These are phyloP conservation scores for Yarrowia alimentaria DNA, from an alignment of 805 yeast species.

Conservation along the genomic window DNA sequence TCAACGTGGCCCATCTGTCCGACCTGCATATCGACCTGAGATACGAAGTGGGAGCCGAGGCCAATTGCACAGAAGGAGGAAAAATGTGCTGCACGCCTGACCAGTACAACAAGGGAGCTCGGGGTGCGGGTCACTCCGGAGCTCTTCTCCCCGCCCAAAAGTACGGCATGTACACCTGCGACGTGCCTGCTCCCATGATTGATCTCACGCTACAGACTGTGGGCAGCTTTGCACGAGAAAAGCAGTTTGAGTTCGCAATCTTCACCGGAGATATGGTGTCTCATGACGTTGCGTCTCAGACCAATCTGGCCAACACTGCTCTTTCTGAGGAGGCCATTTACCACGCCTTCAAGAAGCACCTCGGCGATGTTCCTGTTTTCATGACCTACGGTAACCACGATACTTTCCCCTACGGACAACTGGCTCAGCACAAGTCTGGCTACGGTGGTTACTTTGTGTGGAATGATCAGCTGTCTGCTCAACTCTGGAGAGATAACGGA, in stretches of 20 bases:
- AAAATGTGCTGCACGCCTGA: slow-evolving; percentile 54
- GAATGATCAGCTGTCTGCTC: slow-evolving; percentile 50
- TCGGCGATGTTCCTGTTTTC: slow-evolving; percentile 55
- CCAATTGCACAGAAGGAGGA: slow-evolving; percentile 44
- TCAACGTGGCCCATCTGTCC: slow-evolving; percentile 63
- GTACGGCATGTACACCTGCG: slow-evolving; percentile 64
- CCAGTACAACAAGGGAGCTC: slow-evolving; percentile 25
- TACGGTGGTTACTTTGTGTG: slow-evolving; percentile 45
- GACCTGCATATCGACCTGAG: slow-evolving; percentile 62
- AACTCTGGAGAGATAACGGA: slow-evolving; percentile 48
- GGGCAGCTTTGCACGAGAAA: slow-evolving; percentile 40
- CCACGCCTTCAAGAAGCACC: slow-evolving; percentile 51
- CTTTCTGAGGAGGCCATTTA: slow-evolving; percentile 53
- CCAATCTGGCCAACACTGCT: slow-evolving; percentile 49
- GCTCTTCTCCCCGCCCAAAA: slow-evolving; percentile 54
- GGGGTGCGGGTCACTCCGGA: neutral
- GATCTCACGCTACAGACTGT: slow-evolving; percentile 55
- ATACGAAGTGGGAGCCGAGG: slow-evolving; percentile 48
- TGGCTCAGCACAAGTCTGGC: slow-evolving; percentile 54
- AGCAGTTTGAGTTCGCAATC: slow-evolving; percentile 56
- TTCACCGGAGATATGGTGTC: slow-evolving; percentile 77
- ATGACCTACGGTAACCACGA: slow-evolving; percentile 72
- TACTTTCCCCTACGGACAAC: slow-evolving; percentile 67
- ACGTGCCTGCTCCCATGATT: slow-evolving; percentile 60
- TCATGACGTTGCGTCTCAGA: slow-evolving; percentile 51